Evolutionary conservation across 148 eudicot species (phyloP).

Genomic region (Rhododendron simsii): DNA sequence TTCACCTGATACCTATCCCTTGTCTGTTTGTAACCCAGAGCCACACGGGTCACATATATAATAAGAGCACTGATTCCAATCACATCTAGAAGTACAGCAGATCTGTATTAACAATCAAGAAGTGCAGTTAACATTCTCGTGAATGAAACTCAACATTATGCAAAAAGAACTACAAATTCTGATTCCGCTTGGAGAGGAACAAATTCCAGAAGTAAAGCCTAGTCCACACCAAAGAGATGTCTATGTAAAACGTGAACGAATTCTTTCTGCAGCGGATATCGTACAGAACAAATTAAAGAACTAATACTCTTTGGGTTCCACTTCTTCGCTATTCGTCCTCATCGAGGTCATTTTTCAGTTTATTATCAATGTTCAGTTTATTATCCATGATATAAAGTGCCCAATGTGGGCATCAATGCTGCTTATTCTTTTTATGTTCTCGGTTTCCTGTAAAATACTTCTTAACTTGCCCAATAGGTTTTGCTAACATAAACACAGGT

Average conservation of each 20-base stretch:
- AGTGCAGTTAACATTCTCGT: background rate
- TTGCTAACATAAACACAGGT: background rate
- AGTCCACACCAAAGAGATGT: background rate
- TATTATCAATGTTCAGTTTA: background rate
- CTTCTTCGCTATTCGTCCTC: background rate
- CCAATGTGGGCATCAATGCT: background rate
- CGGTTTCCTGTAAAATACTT: background rate
- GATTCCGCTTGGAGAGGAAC: background rate
- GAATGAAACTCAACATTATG: background rate
- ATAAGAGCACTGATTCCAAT: constrained; percentile 77
- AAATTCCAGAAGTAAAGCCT: background rate
- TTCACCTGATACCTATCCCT: constrained; percentile 94
- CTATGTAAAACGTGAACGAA: background rate
- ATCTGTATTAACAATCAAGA: constrained; percentile 39
- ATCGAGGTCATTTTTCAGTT: background rate
- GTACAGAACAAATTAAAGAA: background rate
- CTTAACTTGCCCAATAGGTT: background rate
- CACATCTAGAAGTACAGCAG: constrained; percentile 74
- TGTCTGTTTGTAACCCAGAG: constrained; percentile 95
- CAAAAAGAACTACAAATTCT: background rate
- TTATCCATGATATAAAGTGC: background rate
- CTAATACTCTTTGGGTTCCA: background rate
- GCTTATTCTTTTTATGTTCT: background rate
- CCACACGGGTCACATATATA: constrained; percentile 62
- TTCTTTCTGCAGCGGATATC: background rate